A percentile compares a stretch with the other conserved stretches of the same genome.
These are phyloP conservation scores for Eucalyptus tenuipes DNA, from an alignment of 345 rosid genomes.

Conservation along the genomic window DNA sequence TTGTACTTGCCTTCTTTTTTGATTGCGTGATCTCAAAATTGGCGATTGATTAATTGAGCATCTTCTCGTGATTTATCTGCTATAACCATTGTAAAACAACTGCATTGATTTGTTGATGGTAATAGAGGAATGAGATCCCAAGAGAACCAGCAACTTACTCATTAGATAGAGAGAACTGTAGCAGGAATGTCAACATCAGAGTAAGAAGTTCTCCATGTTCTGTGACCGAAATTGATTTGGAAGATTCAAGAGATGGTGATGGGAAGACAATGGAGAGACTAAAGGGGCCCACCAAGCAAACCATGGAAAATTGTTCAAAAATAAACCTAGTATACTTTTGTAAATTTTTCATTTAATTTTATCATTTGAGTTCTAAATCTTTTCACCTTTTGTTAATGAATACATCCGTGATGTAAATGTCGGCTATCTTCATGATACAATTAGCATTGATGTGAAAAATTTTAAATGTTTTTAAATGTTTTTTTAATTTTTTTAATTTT, in stretches of 20 bases:
- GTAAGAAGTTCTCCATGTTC: slow-evolving; percentile 39
- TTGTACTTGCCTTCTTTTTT: neutral
- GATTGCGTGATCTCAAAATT: too few relatives aligned
- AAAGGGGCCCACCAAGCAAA: neutral
- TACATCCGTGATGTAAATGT: fast-evolving
- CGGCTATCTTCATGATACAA: fast-evolving
- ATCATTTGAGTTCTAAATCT: fast-evolving
- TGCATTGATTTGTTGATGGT: neutral
- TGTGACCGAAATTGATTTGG: slow-evolving; percentile 44
- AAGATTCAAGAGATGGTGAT: neutral
- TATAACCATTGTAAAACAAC: neutral
- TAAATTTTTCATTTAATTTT: too few relatives aligned
- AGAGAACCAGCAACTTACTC: neutral
- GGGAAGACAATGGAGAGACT: neutral
- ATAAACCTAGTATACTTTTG: too few relatives aligned
- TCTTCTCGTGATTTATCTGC: neutral
- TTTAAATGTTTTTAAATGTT: too few relatives aligned
- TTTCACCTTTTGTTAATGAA: too few relatives aligned
- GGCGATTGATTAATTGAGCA: neutral
- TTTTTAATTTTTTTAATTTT: too few relatives aligned
- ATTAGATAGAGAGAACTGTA: neutral
- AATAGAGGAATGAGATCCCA: neutral
- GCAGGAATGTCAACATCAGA: slow-evolving; percentile 14
- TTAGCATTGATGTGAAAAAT: too few relatives aligned
- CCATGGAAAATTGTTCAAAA: too few relatives aligned